Percentiles rank a stretch among this genome's conserved stretches.
phyloP scores from a whole-genome alignment of 805 yeast species.

The Yamadazyma scolyti region DNA sequence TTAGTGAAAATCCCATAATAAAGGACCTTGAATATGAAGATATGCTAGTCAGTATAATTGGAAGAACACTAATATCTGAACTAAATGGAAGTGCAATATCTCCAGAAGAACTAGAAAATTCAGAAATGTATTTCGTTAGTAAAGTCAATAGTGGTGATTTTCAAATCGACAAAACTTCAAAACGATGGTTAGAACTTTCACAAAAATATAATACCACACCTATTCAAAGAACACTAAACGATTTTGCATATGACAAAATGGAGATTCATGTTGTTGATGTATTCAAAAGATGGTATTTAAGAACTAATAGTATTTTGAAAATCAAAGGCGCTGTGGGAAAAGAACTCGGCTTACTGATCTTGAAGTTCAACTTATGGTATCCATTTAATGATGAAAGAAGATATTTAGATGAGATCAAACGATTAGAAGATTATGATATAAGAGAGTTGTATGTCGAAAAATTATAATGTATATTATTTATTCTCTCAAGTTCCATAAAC shows the following conservation, averaged over 20 bases:
- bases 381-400: no score
- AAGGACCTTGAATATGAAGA: conserved; percentile 23
- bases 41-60: conserved; percentile 38
- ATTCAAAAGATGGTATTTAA: conserved; percentile 17
- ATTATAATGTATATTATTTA: conserved; percentile 20
- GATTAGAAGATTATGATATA: conserved; percentile 2
- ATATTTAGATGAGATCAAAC: conserved; percentile 24
- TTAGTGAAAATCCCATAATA: conserved; percentile 53
- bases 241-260: conserved; percentile 9
- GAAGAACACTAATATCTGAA: conserved; percentile 27
- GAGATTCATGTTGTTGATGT: conserved; percentile 7
- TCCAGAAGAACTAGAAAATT: conserved; percentile 49
- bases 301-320: conserved; percentile 23
- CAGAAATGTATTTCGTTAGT: conserved; percentile 65
- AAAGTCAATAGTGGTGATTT: conserved; percentile 35
- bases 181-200: conserved; percentile 43
- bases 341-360: no score
- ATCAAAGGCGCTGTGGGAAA: conserved; percentile 31
- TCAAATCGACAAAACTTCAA: conserved; percentile 11
- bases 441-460: neutral
- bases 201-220: conserved; percentile 26
- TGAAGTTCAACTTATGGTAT: no score
- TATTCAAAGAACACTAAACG: conserved; percentile 1
- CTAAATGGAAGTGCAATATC: conserved; percentile 59
- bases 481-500: conserved; percentile 66